Conservation (phyloP, 371 early-diverging fungal species). For the Actinomortierella ambigua region DNA sequence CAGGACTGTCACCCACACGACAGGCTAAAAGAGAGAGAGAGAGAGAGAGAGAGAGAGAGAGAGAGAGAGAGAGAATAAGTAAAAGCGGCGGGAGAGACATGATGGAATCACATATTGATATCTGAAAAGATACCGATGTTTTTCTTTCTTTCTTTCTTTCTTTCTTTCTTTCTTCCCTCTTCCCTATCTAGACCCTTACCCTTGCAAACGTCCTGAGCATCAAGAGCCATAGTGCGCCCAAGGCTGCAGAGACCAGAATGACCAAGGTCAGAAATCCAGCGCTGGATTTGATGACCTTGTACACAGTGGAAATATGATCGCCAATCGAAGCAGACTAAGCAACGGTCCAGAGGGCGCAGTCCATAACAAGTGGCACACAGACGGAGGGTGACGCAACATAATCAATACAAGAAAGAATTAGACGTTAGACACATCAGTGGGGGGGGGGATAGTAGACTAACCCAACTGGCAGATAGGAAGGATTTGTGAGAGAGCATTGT, state of each 20-base stretch:
- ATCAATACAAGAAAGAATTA: background rate
- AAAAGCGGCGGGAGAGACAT: too few species aligned
- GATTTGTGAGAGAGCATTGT: background rate
- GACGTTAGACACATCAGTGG: slow-evolving; percentile 1
- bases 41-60: too few species aligned
- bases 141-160: too few species aligned
- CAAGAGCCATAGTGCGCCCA: slow-evolving; percentile 61
- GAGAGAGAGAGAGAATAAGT: too few species aligned
- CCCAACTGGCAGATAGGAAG: background rate
- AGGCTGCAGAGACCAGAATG: slow-evolving; percentile 50
- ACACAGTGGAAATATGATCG: slow-evolving; percentile 52
- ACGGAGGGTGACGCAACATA: background rate
- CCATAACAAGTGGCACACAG: background rate
- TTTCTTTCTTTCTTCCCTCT: too few species aligned
- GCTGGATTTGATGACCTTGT: slow-evolving; percentile 57
- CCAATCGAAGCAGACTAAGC: slow-evolving; percentile 27
- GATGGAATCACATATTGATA: too few species aligned
- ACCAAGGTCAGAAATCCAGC: slow-evolving; percentile 59
- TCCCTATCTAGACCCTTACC: slow-evolving; percentile 31
- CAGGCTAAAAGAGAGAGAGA: slow-evolving; percentile 42
- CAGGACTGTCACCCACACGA: slow-evolving; percentile 68
- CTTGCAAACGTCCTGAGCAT: slow-evolving; percentile 57
- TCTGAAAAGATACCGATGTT: too few species aligned
- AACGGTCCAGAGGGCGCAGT: background rate
- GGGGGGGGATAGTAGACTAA: slow-evolving; percentile 1